Percentiles rank a stretch among this genome's conserved stretches.
These are phyloP conservation scores for Sanghuangporus weigelae DNA, from an alignment of 1,284 basidiomycete genomes.

Conservation along the genomic window DNA sequence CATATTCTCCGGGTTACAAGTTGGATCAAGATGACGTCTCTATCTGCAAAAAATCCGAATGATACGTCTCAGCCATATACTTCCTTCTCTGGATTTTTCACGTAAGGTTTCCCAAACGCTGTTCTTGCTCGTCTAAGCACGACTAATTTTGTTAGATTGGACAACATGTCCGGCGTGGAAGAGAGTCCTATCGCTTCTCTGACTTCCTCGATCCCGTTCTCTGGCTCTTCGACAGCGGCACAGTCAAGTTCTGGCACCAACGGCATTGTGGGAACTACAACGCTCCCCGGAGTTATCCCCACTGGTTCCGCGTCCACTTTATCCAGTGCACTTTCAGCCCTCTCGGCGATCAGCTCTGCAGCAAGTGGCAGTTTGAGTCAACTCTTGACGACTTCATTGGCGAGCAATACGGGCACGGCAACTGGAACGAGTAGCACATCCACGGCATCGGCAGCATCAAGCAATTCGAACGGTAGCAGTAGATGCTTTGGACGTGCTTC, in stretches of 20 bases:
- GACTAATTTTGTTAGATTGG: constrained; percentile 1
- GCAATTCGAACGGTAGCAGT: not conserved
- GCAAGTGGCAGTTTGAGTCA: not conserved
- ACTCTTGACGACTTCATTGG: not conserved
- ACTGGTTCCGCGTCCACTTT: constrained; percentile 1
- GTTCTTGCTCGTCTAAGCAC: not conserved
- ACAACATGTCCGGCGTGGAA: constrained; percentile 12
- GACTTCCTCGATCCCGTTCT: not conserved
- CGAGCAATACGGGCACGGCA: not conserved
- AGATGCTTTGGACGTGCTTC: not conserved
- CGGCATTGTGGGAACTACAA: constrained; percentile 14
- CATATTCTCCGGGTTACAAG: not conserved
- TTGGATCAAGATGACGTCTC: constrained; percentile 13
- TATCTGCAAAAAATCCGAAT: constrained; percentile 11
- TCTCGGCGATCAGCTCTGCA: constrained; percentile 5
- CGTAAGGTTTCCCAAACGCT: not conserved
- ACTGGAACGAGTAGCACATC: not conserved
- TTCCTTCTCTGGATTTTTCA: constrained; percentile 16
- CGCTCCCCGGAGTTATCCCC: constrained; percentile 8
- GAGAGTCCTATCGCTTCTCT: constrained; percentile 7
- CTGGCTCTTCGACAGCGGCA: not conserved
- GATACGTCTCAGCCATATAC: constrained; percentile 9
- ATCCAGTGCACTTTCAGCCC: constrained; percentile 2
- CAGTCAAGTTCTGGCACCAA: constrained; percentile 1
- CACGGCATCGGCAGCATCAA: not conserved